Evolutionary conservation across 345 rosid species (phyloP), one percentile per base, ranked within the genome.

Genomic region (Aegle marmelos): DNA sequence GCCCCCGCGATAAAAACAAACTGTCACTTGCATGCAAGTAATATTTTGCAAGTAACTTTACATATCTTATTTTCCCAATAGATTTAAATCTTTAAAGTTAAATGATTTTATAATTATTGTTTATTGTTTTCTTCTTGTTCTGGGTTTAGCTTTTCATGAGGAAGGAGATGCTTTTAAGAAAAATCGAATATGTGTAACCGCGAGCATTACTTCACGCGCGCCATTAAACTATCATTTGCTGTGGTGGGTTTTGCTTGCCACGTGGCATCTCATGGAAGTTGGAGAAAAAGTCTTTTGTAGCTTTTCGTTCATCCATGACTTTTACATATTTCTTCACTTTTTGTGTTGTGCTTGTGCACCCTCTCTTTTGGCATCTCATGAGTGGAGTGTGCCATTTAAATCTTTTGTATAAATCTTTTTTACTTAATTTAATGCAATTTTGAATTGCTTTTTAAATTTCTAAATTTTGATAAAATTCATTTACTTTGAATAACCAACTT

Each of bases 101-200:
- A 59, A 74, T 75, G 31, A 69, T 75, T 75, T 75, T 34, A 75
- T 34, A 75, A 75, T 75, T 31, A 68, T 68, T 68, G 67, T 72
- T 77, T 68, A 68, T 57, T 37, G 30, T 31, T 74, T 65, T 14
- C 16, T 62, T 31, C 37, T 62, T 19, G 21, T 6, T 71, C 2
- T 36, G 33, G 69, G 64, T 62, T 65, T 82, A 45, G 71, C 79
- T 82, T 82, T 77, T 82, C 24, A 69, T 30, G 84, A 24, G 30
- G 56, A 62, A 33, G 31, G 79, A 22, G 80, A 78, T 83, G 86
- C 84, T 85, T 86, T 86, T 79, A 78, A 80, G 87, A 70, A 67
- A 67, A 67, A 79, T 77, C 50, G 81, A 85, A 24, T 76, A 34
- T 67, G 56, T 45, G 70, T 69, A 58, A 68, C 68, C 30, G 75